Conservation (phyloP, 1,284 basidiomycete species). For the Inonotus hispidus region DNA sequence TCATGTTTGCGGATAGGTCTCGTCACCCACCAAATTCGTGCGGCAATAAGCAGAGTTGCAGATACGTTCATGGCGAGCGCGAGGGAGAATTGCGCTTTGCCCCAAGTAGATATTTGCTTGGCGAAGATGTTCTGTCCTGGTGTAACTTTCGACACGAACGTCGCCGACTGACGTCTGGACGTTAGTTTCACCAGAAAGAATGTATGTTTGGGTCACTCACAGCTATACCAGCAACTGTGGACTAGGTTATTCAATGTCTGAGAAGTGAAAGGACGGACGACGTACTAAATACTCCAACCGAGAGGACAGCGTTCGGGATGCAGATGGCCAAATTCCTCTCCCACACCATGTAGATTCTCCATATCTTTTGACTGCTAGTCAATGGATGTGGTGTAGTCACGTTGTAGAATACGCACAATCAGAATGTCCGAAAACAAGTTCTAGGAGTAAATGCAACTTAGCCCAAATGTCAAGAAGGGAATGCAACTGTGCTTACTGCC, state of each 20-base stretch:
- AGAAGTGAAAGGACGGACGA: not conserved
- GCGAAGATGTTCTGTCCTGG: conserved; percentile 1
- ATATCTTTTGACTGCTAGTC: not conserved
- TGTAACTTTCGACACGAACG: not conserved
- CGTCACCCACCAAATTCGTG: not conserved
- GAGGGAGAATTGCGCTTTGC: not conserved
- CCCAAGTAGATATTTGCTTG: not conserved
- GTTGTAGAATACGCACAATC: not conserved
- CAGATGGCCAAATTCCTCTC: not conserved
- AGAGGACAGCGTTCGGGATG: not conserved
- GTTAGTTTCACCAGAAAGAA: not conserved
- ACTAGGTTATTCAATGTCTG: not conserved
- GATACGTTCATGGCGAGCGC: conserved; percentile 1
- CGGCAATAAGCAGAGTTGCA: not conserved
- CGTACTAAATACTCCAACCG: not conserved
- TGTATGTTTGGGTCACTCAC: not conserved
- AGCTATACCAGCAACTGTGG: not conserved
- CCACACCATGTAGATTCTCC: conserved; percentile 7
- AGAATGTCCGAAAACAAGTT: conserved; percentile 2
- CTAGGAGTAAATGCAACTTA: not conserved
- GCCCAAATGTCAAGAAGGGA: not conserved
- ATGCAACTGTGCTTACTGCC: not conserved
- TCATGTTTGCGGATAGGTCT: not conserved
- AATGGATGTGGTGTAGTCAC: not conserved
- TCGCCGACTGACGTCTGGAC: not conserved